phyloP scores from a whole-genome alignment of 2,329 filamentous ascomycete genomes.

The Metarhizium anisopliae region DNA sequence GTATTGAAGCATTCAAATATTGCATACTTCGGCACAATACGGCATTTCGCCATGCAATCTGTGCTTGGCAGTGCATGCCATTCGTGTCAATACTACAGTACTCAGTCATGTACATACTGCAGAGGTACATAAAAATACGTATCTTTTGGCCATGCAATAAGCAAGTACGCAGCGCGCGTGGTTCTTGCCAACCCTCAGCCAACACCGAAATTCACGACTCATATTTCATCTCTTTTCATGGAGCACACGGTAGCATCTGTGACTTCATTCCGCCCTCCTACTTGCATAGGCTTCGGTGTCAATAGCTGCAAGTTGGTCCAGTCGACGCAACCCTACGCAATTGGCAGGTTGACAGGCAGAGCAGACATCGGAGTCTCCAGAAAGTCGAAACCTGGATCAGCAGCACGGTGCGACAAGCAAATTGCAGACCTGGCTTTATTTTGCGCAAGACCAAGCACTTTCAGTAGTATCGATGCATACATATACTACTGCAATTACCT shows the following conservation, averaged over 20 bases:
- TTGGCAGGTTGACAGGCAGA: not conserved
- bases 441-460: not conserved
- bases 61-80: no score
- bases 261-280: not conserved
- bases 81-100: no score
- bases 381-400: not conserved
- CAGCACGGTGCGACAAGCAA: not conserved
- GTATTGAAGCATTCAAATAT: not conserved
- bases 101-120: no score
- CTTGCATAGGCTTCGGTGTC: not conserved
- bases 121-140: not conserved
- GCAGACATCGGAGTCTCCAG: not conserved
- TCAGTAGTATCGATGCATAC: not conserved
- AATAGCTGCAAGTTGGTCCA: not conserved
- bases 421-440: not conserved
- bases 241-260: not conserved
- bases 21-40: not conserved
- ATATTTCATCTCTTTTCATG: not conserved
- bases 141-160: not conserved
- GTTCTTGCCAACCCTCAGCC: not conserved
- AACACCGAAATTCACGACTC: not conserved
- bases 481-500: not conserved
- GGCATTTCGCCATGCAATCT: not conserved
- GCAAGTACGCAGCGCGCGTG: not conserved
- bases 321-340: not conserved